These are phyloP conservation scores for Fusarium decemcellulare DNA, from an alignment of 2,329 filamentous ascomycete genomes.

Conservation along the genomic window DNA sequence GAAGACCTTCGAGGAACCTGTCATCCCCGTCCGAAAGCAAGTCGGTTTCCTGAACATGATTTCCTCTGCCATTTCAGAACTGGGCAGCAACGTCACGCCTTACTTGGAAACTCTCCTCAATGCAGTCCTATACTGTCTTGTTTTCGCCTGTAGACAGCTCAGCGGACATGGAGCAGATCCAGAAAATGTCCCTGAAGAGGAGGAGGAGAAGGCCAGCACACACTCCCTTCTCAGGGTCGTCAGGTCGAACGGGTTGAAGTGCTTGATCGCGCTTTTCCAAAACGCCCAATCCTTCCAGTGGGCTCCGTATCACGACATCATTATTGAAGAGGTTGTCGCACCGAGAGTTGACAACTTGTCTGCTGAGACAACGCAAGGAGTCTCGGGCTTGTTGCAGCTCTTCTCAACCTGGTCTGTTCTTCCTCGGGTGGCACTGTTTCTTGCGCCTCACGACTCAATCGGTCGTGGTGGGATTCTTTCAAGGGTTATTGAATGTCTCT, in stretches of 20 bases:
- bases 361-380: slow-evolving; percentile 87
- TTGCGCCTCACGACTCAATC: slow-evolving; percentile 60
- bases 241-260: slow-evolving; percentile 84
- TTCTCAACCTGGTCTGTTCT: slow-evolving; percentile 85
- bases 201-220: slow-evolving; percentile 60
- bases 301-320: slow-evolving; percentile 76
- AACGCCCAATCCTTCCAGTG: slow-evolving; percentile 80
- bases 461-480: slow-evolving; percentile 75
- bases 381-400: slow-evolving; percentile 86
- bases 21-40: slow-evolving; percentile 82
- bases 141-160: slow-evolving; percentile 76
- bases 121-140: slow-evolving; percentile 84
- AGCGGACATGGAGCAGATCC: slow-evolving; percentile 55
- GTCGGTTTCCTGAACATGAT: slow-evolving; percentile 94
- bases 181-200: slow-evolving; percentile 56
- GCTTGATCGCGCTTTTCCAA: slow-evolving; percentile 82
- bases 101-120: slow-evolving; percentile 80
- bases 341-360: slow-evolving; percentile 85
- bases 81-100: slow-evolving; percentile 79
- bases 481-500: slow-evolving; percentile 80
- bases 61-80: slow-evolving; percentile 85
- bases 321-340: slow-evolving; percentile 82
- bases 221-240: slow-evolving; percentile 76
- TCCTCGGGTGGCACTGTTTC: slow-evolving; percentile 75
- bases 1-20: slow-evolving; percentile 68